Conservation (phyloP, 1,139 yeast genomes). For the Kodamaea arcana region DNA sequence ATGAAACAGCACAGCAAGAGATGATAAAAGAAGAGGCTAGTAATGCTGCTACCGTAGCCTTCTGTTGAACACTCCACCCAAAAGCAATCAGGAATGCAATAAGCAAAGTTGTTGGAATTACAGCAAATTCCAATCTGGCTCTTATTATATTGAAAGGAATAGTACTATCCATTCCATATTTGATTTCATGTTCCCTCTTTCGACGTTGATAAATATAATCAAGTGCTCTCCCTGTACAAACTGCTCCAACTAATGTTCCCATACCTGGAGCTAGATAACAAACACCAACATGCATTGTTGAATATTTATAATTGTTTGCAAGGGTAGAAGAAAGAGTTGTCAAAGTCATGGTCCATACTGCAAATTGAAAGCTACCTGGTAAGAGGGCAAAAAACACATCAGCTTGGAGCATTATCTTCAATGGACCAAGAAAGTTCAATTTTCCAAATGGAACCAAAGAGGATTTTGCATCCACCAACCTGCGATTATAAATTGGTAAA, state of each 20-base stretch:
- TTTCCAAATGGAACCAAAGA: conserved; percentile 6
- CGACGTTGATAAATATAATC: conserved; percentile 40
- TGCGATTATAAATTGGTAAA: conserved; percentile 14
- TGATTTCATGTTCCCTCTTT: conserved; percentile 32
- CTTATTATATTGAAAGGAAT: conserved; percentile 24
- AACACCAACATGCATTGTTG: conserved; percentile 55
- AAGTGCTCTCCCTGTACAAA: conserved; percentile 42
- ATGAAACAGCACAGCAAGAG: conserved; percentile 38
- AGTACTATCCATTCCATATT: conserved; percentile 29
- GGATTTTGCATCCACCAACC: conserved; percentile 10
- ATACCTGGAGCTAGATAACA: conserved; percentile 59
- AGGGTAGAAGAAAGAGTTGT: conserved; percentile 61
- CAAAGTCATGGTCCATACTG: conserved; percentile 66
- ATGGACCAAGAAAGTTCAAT: conserved; percentile 43
- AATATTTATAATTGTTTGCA: conserved; percentile 43
- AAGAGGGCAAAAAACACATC: conserved; percentile 27
- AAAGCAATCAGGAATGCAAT: conserved; percentile 43
- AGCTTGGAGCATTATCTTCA: conserved; percentile 34
- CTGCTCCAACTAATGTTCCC: conserved; percentile 54
- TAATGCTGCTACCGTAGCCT: conserved; percentile 50
- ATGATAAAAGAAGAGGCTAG: conserved; percentile 52
- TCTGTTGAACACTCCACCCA: conserved; percentile 65
- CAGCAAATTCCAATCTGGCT: conserved; percentile 25
- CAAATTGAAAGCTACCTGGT: conserved; percentile 59
- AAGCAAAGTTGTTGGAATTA: conserved; percentile 25